Percentiles rank a stretch among this genome's conserved stretches.
These are phyloP conservation scores for Glutinoglossum americanum DNA, from an alignment of 495 filamentous ascomycete species.

Conservation along the genomic window DNA sequence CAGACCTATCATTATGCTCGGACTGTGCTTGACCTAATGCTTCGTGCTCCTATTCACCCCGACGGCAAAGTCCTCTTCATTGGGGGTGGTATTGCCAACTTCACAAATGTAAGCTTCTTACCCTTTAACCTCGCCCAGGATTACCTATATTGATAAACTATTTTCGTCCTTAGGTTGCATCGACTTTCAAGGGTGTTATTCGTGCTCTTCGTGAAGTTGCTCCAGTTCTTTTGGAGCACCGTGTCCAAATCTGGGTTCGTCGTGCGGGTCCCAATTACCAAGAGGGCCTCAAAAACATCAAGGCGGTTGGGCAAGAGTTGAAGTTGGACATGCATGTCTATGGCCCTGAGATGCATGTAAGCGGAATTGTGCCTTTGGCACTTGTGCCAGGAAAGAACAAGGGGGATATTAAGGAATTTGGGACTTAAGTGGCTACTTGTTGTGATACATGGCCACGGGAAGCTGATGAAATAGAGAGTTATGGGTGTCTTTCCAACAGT, in stretches of 20 bases:
- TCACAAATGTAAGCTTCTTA: conserved; percentile 46
- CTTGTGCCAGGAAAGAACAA: conserved; percentile 33
- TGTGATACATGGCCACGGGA: not conserved
- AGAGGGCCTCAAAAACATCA: conserved; percentile 99
- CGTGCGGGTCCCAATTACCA: conserved; percentile 99
- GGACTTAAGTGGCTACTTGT: not conserved
- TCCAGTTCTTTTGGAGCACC: conserved; percentile 76
- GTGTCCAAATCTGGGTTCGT: conserved; percentile 97
- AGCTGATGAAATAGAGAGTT: not conserved
- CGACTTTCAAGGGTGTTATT: conserved; percentile 99
- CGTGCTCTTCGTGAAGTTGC: conserved; percentile 85
- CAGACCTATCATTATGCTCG: conserved; percentile 97
- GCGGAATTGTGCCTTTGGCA: conserved; percentile 45
- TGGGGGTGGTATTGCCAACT: conserved; percentile 99
- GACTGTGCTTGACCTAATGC: conserved; percentile 94
- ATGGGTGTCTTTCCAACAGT: not conserved
- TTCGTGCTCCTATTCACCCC: conserved; percentile 62
- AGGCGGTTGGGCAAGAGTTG: conserved; percentile 80
- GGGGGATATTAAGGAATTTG: conserved; percentile 24
- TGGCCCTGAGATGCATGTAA: conserved; percentile 87
- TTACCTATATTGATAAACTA: no score
- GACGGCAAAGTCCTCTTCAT: conserved; percentile 99
- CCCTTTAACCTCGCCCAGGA: not conserved
- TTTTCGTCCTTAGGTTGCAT: conserved; percentile 41
- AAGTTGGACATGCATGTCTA: conserved; percentile 90